Evolutionary conservation across 179 eudicot genomes (phyloP), one percentile per base, ranked within the genome.

Genomic region (Silene coronaria): DNA sequence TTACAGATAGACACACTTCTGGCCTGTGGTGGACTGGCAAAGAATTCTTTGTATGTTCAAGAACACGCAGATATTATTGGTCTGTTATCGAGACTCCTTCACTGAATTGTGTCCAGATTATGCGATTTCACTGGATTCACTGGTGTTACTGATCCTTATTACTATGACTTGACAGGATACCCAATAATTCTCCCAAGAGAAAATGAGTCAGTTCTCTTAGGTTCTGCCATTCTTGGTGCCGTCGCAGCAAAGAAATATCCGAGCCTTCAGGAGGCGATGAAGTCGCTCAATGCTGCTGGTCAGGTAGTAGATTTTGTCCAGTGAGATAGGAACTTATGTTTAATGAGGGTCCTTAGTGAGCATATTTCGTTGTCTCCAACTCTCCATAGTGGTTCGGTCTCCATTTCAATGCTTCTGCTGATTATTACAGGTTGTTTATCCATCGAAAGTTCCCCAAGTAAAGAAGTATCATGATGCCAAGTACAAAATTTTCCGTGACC

Each of bases 61-160:
- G 96, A 95, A 82, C 99, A 96, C 86, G 99, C 99, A n/a, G 93
- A 96, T 88, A 91, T 96, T 74, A 86, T 81, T 24, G 99, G 99
- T 96, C 57, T 75, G 91, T 84, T 82, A 73, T 83, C 80, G 73
- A 62, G 14, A 24, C 34, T 65, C 74, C 66, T 42, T 48, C 60
- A 24, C 28, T 23, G 6, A 71, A 9, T 32, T 21, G 27, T 53
- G 13, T 16, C 19, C 23, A 10, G 17, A 68, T 51, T 13, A 51
- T 48, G 73, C 48, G 26, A 0, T 23, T 70, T 11, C 0, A 19
- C 27, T 24, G 34, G 60, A 60, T 60, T 14, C 27, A 23, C 22
- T 8, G 30, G 30, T 60, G 30, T 61, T 61, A 67, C 8, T 67
- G 48, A 67, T 67, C 48, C 16, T 32, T 67, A 34, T 34, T 24